A percentile compares a stretch with the other conserved stretches of the same genome.
Evolutionary conservation across 495 filamentous ascomycete species (phyloP).

Genomic region (Hypoxylon rickii): DNA sequence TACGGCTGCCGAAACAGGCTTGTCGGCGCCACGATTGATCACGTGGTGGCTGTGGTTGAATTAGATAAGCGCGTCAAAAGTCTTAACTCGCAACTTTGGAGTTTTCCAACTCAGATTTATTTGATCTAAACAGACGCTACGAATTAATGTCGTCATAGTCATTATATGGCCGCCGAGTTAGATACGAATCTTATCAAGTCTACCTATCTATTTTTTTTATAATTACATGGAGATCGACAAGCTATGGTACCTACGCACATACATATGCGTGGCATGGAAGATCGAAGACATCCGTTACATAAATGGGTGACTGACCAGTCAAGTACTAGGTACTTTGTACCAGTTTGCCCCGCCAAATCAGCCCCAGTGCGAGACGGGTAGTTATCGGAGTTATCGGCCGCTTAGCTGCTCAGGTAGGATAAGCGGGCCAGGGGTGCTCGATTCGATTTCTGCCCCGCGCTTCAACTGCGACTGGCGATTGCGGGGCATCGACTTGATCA

Average conservation of each 20-base stretch:
- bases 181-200: background rate
- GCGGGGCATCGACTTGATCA: no score
- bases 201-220: no score
- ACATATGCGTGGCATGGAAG: no score
- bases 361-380: no score
- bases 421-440: constrained; percentile 1
- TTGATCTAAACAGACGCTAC: no score
- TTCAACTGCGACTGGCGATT: constrained; percentile 9
- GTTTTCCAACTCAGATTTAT: no score
- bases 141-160: background rate
- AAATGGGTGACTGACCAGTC: background rate
- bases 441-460: constrained; percentile 29
- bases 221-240: no score
- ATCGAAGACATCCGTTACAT: no score
- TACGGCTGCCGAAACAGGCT: background rate
- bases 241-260: no score
- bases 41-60: constrained; percentile 1
- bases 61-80: constrained; percentile 4
- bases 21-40: constrained; percentile 3
- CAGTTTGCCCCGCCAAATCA: constrained; percentile 12
- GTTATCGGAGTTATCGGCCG: no score
- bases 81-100: background rate
- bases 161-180: background rate
- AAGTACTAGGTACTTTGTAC: constrained; percentile 16
- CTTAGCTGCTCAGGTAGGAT: no score